Base-by-base conservation (phyloP, 768 basidiomycete species). In the Macrocybe gigantea region DNA sequence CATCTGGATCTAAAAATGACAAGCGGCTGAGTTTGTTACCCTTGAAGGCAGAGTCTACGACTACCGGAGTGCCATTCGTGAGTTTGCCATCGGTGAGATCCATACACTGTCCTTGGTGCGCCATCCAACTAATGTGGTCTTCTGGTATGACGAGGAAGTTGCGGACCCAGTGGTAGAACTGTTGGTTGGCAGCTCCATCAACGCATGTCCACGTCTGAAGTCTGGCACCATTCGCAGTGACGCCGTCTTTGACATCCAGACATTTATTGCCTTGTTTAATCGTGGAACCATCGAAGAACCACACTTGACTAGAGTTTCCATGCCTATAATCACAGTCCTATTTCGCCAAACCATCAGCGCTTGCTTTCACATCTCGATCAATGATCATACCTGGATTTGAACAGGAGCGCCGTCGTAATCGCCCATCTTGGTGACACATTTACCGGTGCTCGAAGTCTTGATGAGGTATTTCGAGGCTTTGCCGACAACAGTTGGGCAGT, bases 191-290 rank as follows among this genome's bases (percentile, higher is more conserved):
- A 47, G 70, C 72, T 32, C 61, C 65, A n/a, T 53, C 40, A 29
- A 54, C 50, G 54, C 79, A 79, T 13, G 69, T 72, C 73, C 71
- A 79, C 41, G 79, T 72, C 52, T 80, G 77, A 49, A 81, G 60
- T 55, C 71, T 70, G 6, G 63, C 68, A 7, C 77, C 78, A 49
- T 79, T 71, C 22, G 53, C 54, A 30, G 56, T 70, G 7, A 44
- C 59, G 4, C 79, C 78, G 30, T 61, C 57, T 0, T 65, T 58
- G 13, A 77, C 72, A 45, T 78, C 75, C 30, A 79, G 60, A 56
- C 77, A 79, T 53, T 75, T 79, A 54, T 67, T 63, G 31, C 68
- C 71, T 29, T 75, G 58, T 36, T 65, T 67, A 35, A 79, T 64
- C 44, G 53, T 61, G 15, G 74, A 72, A 31, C 62, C 63, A 3